Evolutionary conservation across 352 stramenopile genomes (phyloP), one percentile per base, ranked within the genome.

Genomic region (Hyphochytrium catenoides): DNA sequence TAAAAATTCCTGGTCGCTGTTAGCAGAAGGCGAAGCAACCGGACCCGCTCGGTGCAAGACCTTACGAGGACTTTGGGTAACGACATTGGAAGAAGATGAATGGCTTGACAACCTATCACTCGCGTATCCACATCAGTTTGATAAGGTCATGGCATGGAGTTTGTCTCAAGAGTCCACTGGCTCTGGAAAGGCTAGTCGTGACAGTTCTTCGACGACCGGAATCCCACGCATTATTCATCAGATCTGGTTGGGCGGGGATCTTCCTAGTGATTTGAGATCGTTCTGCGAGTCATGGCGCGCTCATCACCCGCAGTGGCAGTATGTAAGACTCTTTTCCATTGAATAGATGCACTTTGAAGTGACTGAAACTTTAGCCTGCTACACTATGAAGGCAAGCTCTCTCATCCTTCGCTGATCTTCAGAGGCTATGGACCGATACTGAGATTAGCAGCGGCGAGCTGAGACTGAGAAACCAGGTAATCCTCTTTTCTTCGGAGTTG

Each of bases 191-290:
- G n/a, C n/a, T n/a, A n/a, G n/a, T n/a, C n/a, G n/a, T n/a, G n/a
- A n/a, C n/a, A n/a, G n/a, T n/a, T n/a, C n/a, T n/a, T n/a, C 3
- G 8, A 16, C 1, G 14, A 3, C 8, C 11, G 7, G 4, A 32
- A 61, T 69, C 19, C 60, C 61, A 15, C 51, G 40, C 7, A 52
- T 58, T n/a, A 50, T 73, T 12, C 64, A 77, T 39, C 64, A 77
- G 30, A 70, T 77, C 35, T 77, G 64, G 64, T 53, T 77, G 6
- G 64, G 64, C 1, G 42, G 46, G 0, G 18, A 27, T 0, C 21
- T 39, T 55, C 35, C 60, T 46, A 17, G 21, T 23, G 19, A 34
- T 25, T 28, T 61, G 48, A 36, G 37, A 14, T n/a, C 28, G 22
- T 39, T 71, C 46, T 50, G 64, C 41, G 48, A 63, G 23, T 57